Evolutionary conservation across 495 filamentous ascomycete species (phyloP).

Genomic region (Hypoxylon rickii): DNA sequence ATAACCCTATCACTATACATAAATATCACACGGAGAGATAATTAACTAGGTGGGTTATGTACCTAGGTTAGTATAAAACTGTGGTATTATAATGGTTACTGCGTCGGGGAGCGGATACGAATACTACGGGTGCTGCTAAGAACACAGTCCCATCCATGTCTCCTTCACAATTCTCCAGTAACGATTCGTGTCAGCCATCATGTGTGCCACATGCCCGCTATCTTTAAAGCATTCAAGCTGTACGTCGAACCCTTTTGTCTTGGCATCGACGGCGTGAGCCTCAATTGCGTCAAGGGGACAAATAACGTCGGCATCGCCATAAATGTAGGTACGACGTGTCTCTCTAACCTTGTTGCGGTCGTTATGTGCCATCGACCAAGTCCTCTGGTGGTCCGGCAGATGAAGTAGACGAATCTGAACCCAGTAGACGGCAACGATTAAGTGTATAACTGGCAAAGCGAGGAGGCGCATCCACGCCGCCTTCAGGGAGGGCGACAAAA

Average conservation of each 20-base stretch:
- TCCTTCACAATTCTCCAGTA: slow-evolving; percentile 51
- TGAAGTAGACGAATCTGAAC: slow-evolving; percentile 11
- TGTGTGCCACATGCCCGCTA: slow-evolving; percentile 52
- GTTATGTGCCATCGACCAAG: slow-evolving; percentile 13
- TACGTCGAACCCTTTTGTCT: slow-evolving; percentile 43
- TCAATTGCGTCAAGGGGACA: slow-evolving; percentile 48
- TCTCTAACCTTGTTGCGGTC: slow-evolving; percentile 4
- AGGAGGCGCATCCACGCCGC: slow-evolving; percentile 1
- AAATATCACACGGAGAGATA: background rate
- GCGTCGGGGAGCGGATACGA: background rate
- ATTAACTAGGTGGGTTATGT: background rate
- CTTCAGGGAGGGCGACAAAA: slow-evolving; percentile 4
- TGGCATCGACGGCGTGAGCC: slow-evolving; percentile 46
- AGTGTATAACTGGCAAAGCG: slow-evolving; percentile 9
- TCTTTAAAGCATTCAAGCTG: slow-evolving; percentile 46
- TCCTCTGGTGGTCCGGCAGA: slow-evolving; percentile 12
- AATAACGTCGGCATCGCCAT: slow-evolving; percentile 51
- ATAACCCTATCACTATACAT: background rate
- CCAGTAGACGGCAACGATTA: slow-evolving; percentile 6
- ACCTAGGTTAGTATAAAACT: no score
- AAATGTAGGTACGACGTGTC: slow-evolving; percentile 49
- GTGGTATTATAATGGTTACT: no score
- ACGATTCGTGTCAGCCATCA: slow-evolving; percentile 46
- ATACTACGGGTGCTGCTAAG: background rate
- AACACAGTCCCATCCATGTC: background rate